phyloP scores from a whole-genome alignment of 1,139 yeast genomes.

The Suhomyces yuchorum region DNA sequence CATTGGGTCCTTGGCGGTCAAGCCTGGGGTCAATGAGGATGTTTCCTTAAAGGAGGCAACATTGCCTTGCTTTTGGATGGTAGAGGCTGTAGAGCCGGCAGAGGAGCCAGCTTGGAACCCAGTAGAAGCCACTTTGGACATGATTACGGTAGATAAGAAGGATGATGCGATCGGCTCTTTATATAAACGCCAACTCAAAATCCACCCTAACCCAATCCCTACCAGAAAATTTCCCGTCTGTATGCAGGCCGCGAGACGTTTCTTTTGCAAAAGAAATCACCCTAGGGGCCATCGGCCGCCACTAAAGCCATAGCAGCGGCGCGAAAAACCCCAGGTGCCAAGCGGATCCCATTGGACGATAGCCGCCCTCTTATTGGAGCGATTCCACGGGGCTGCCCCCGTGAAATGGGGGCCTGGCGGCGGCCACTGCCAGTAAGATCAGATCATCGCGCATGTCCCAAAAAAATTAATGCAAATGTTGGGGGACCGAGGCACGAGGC shows the following conservation, averaged over 20 bases:
- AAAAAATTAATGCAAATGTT: neutral
- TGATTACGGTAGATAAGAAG: neutral
- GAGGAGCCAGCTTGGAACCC: constrained; percentile 16
- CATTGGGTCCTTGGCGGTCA: constrained; percentile 56
- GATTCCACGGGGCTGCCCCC: too few species aligned
- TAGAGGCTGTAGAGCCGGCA: constrained; percentile 16
- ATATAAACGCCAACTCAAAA: neutral
- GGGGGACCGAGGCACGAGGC: neutral
- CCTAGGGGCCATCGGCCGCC: neutral
- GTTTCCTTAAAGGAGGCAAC: constrained; percentile 32
- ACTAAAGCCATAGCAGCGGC: neutral
- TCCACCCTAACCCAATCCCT: neutral
- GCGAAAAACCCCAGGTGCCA: neutral
- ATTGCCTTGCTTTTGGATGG: constrained; percentile 36
- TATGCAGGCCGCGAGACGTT: neutral
- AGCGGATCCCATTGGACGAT: neutral
- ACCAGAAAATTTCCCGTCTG: neutral
- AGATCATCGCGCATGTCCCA: neutral
- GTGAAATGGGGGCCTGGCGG: too few species aligned
- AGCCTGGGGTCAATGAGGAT: constrained; percentile 21
- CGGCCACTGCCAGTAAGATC: too few species aligned
- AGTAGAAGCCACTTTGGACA: constrained; percentile 13
- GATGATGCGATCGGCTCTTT: neutral
- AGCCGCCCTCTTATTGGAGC: too few species aligned
- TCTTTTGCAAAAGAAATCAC: constrained; percentile 7